Conservation (phyloP, 257 asterid species). For the Pogostemon cablin region DNA sequence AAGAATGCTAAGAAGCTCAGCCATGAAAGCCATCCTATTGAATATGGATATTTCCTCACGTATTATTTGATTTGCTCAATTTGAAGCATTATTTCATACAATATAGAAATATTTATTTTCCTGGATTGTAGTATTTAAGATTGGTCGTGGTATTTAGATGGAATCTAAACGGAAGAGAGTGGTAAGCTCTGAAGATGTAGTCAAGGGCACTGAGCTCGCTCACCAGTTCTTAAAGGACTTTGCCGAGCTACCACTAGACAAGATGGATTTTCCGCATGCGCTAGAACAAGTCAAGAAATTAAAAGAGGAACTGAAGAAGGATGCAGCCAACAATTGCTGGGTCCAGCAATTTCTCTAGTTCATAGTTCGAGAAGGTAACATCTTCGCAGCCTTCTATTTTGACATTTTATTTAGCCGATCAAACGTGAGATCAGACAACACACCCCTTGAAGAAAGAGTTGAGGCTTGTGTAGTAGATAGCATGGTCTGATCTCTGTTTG, state of each 20-base stretch:
- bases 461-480: background rate
- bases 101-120: background rate
- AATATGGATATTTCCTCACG: background rate
- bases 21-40: conserved; percentile 9
- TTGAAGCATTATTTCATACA: background rate
- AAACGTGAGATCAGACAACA: background rate
- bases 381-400: background rate
- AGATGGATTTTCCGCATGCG: conserved; percentile 66
- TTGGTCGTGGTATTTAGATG: conserved; percentile 42
- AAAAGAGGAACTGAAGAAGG: conserved; percentile 69
- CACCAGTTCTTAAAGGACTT: conserved; percentile 78
- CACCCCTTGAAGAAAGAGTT: background rate
- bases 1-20: background rate
- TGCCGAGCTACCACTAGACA: conserved; percentile 73
- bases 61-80: background rate
- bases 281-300: conserved; percentile 51
- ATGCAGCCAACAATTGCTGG: conserved; percentile 64
- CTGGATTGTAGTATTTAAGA: background rate
- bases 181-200: conserved; percentile 59
- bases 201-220: conserved; percentile 71
- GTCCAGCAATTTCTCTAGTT: conserved; percentile 73
- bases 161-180: conserved; percentile 68
- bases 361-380: conserved; percentile 26
- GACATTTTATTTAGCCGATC: conserved; percentile 10
- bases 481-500: conserved; percentile 16